phyloP scores from a whole-genome alignment of 2,329 filamentous ascomycete genomes.

The Neurospora sp. region DNA sequence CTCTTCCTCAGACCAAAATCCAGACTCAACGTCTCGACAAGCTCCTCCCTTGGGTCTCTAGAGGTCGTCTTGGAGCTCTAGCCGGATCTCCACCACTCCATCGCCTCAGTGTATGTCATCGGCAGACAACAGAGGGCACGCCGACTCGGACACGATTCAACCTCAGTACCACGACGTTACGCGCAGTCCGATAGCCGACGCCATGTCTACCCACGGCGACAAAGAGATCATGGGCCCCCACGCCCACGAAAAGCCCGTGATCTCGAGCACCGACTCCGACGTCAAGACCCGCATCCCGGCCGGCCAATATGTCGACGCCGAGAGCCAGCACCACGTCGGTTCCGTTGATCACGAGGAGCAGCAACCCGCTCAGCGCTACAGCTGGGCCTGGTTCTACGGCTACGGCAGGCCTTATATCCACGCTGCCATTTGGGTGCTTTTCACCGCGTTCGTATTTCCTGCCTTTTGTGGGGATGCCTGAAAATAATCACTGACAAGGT shows the following conservation, averaged over 20 bases:
- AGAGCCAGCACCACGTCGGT: conserved; percentile 9
- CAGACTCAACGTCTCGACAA: not conserved
- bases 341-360: conserved; percentile 8
- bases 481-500: not conserved
- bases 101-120: not conserved
- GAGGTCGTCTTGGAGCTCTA: not conserved
- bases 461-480: not conserved
- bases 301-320: not conserved
- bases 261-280: not conserved
- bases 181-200: not conserved
- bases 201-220: not conserved
- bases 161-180: not conserved
- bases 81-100: not conserved
- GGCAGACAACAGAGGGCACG: not conserved
- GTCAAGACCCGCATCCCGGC: not conserved
- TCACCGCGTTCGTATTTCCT: conserved; percentile 14
- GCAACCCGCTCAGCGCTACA: not conserved
- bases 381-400: conserved; percentile 1
- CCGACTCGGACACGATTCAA: not conserved
- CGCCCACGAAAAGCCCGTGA: not conserved
- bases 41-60: not conserved
- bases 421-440: conserved; percentile 7
- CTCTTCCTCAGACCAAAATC: not conserved
- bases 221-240: not conserved
- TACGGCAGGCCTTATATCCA: not conserved